A percentile compares a stretch with the other conserved stretches of the same genome.
phyloP scores from a whole-genome alignment of 805 yeast genomes.

The Candida arabinofermentans region DNA sequence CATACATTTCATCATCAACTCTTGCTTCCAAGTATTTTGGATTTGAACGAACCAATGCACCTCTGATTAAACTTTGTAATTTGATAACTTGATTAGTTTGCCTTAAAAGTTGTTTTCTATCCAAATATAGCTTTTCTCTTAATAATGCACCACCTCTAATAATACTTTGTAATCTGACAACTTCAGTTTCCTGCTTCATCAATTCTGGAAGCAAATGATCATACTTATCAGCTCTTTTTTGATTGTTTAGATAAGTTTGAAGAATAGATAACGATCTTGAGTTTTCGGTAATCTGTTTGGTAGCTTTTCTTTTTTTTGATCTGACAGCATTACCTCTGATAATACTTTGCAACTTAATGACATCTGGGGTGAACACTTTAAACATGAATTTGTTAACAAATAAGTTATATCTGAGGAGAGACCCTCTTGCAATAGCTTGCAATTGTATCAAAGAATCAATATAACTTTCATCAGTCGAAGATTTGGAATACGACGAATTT shows the following conservation, averaged over 20 bases:
- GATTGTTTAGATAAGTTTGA: slow-evolving; percentile 37
- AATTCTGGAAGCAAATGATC: slow-evolving; percentile 15
- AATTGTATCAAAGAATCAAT: slow-evolving; percentile 32
- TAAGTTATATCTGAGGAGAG: slow-evolving; percentile 57
- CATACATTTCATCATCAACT: background rate
- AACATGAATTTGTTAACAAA: slow-evolving; percentile 62
- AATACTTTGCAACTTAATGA: slow-evolving; percentile 45
- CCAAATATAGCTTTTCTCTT: slow-evolving; percentile 16
- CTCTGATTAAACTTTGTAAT: slow-evolving; percentile 44
- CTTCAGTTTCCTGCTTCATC: slow-evolving; percentile 12
- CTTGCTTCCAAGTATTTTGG: slow-evolving; percentile 2
- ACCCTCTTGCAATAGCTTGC: slow-evolving; percentile 72
- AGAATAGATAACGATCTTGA: slow-evolving; percentile 34
- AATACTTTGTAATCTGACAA: slow-evolving; percentile 33
- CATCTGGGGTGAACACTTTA: slow-evolving; percentile 49
- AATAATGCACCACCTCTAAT: slow-evolving; percentile 30
- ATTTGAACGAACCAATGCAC: slow-evolving; percentile 28
- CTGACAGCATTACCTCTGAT: slow-evolving; percentile 46
- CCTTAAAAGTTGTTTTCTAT: slow-evolving; percentile 17
- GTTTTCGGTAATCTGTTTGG: slow-evolving; percentile 10
- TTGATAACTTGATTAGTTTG: slow-evolving; percentile 23
- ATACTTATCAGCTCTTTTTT: slow-evolving; percentile 18
- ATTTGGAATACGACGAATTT: slow-evolving; percentile 1
- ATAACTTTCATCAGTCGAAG: slow-evolving; percentile 2
- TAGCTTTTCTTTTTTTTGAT: slow-evolving; percentile 21